Evolutionary conservation across 169 alveolate genomes (phyloP).

Genomic region (Babesia sp.): DNA sequence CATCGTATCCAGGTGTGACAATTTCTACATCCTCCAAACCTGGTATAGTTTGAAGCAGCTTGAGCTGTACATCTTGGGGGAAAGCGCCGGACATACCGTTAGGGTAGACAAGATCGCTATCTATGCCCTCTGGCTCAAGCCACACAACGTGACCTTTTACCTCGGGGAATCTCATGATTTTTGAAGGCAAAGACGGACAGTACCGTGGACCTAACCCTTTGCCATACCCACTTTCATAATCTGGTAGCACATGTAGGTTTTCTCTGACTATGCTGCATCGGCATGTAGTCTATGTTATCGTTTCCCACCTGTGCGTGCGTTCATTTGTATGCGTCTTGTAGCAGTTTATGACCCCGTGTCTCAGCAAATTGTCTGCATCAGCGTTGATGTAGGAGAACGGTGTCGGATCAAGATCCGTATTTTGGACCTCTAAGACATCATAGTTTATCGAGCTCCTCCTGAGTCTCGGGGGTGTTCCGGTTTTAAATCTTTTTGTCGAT

Average conservation of each 20-base stretch:
- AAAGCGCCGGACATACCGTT: slow-evolving; percentile 89
- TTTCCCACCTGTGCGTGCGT: slow-evolving; percentile 78
- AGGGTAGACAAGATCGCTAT: slow-evolving; percentile 83
- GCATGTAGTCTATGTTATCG: background rate
- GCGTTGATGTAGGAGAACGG: slow-evolving; percentile 81
- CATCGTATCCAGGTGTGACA: slow-evolving; percentile 86
- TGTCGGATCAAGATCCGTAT: slow-evolving; percentile 77
- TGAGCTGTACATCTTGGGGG: slow-evolving; percentile 80
- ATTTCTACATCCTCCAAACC: slow-evolving; percentile 84
- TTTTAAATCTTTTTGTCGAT: slow-evolving; percentile 50
- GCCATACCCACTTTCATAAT: slow-evolving; percentile 74
- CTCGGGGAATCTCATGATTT: slow-evolving; percentile 79
- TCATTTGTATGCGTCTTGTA: slow-evolving; percentile 80
- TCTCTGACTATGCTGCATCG: slow-evolving; percentile 48
- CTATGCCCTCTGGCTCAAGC: slow-evolving; percentile 91
- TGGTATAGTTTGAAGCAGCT: slow-evolving; percentile 63
- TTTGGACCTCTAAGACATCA: slow-evolving; percentile 79
- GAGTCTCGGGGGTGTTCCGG: slow-evolving; percentile 92
- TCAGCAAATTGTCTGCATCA: slow-evolving; percentile 9
- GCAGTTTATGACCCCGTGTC: slow-evolving; percentile 75
- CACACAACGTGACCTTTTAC: slow-evolving; percentile 85
- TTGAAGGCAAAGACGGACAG: slow-evolving; percentile 89
- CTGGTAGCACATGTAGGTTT: slow-evolving; percentile 75
- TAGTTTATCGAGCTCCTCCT: slow-evolving; percentile 77
- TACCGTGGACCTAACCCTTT: slow-evolving; percentile 90